A percentile compares a stretch with the other conserved stretches of the same genome.
Conservation (phyloP, 805 yeast species). For the Danielozyma ontarioensis region DNA sequence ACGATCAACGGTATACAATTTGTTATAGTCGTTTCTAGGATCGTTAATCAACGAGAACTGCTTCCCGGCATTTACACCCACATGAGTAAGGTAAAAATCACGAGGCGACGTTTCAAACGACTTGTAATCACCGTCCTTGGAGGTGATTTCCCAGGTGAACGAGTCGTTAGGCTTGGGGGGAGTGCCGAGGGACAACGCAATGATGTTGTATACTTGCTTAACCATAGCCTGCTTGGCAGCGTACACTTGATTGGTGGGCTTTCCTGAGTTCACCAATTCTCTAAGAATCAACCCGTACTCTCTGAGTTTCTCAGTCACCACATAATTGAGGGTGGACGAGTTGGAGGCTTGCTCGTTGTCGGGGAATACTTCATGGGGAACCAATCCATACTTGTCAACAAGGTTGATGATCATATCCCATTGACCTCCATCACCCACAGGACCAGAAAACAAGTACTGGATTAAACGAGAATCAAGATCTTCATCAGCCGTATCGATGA, state of each 20-base stretch:
- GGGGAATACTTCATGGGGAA: constrained; percentile 70
- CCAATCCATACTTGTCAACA: constrained; percentile 74
- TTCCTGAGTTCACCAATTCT: constrained; percentile 38
- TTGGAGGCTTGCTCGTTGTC: constrained; percentile 59
- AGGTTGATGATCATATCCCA: constrained; percentile 78
- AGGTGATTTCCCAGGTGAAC: constrained; percentile 71
- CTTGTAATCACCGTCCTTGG: constrained; percentile 59
- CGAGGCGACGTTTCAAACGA: constrained; percentile 57
- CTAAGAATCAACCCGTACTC: constrained; percentile 74
- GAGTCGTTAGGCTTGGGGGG: constrained; percentile 71
- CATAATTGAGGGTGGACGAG: constrained; percentile 50
- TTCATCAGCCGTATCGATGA: constrained; percentile 62
- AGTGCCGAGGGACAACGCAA: constrained; percentile 66
- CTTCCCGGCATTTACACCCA: constrained; percentile 47
- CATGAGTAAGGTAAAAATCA: constrained; percentile 54
- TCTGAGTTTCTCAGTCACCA: constrained; percentile 65
- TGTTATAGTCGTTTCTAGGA: constrained; percentile 68
- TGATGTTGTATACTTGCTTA: constrained; percentile 57
- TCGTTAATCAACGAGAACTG: constrained; percentile 72
- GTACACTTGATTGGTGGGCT: constrained; percentile 32
- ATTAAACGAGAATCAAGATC: constrained; percentile 67
- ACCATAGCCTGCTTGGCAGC: constrained; percentile 40
- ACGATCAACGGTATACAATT: constrained; percentile 64
- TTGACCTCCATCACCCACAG: constrained; percentile 83
- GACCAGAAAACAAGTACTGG: constrained; percentile 58